These are phyloP conservation scores for Platanthera guangdongensis DNA, from an alignment of 106 monocot species.

Conservation along the genomic window DNA sequence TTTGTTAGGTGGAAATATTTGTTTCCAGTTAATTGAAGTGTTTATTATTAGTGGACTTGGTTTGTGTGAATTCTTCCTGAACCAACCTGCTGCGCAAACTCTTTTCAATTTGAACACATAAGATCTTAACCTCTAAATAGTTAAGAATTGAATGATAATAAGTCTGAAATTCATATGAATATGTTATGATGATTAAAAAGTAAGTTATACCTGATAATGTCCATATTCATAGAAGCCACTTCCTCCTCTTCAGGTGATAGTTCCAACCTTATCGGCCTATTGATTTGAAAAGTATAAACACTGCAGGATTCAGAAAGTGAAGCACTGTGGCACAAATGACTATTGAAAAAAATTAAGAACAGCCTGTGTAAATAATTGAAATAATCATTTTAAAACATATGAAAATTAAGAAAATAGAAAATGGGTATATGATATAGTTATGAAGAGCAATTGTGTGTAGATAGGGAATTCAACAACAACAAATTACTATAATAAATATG, in stretches of 20 bases:
- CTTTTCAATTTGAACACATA: background rate
- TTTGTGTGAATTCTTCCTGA: too few relatives aligned
- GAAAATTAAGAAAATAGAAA: background rate
- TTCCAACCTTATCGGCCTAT: slow-evolving; percentile 85
- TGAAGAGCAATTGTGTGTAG: background rate
- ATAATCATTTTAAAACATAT: background rate
- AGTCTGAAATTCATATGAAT: background rate
- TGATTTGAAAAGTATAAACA: slow-evolving; percentile 1
- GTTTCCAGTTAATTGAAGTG: too few relatives aligned
- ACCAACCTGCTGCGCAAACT: too few relatives aligned
- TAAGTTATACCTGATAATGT: slow-evolving; percentile 62
- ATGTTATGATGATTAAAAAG: background rate
- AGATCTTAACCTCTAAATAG: background rate
- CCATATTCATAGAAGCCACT: slow-evolving; percentile 72
- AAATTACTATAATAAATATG: background rate
- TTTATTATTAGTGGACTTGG: too few relatives aligned
- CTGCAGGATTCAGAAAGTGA: background rate
- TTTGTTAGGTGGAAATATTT: too few relatives aligned
- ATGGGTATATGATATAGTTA: background rate
- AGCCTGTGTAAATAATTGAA: background rate
- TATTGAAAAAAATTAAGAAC: background rate
- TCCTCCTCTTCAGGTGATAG: slow-evolving; percentile 97
- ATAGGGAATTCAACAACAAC: background rate
- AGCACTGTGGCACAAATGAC: background rate
- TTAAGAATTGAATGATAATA: background rate